phyloP scores from a whole-genome alignment of 164 flowering plant genomes.

The Aristolochia contorta region DNA sequence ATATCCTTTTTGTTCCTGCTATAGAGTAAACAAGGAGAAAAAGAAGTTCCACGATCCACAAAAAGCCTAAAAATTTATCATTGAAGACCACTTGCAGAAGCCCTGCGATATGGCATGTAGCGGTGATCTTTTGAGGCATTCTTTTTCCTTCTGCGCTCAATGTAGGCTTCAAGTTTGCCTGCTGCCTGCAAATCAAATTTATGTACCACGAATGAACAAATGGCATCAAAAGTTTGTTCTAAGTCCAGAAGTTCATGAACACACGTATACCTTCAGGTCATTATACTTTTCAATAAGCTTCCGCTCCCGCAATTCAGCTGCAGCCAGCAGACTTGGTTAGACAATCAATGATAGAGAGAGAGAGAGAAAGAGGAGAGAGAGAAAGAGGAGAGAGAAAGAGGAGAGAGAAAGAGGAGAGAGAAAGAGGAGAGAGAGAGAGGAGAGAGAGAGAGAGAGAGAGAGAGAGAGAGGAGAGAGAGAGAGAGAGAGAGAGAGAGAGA shows the following conservation, averaged over 20 bases:
- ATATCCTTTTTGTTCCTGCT: too few relatives aligned
- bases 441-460: too few relatives aligned
- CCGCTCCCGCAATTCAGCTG: conserved; percentile 73
- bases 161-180: conserved; percentile 75
- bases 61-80: neutral
- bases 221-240: neutral
- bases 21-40: too few relatives aligned
- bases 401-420: too few relatives aligned
- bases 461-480: too few relatives aligned
- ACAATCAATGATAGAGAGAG: neutral
- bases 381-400: neutral
- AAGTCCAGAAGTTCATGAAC: neutral
- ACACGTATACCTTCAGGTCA: conserved; percentile 52
- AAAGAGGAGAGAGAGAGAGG: too few relatives aligned
- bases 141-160: conserved; percentile 66
- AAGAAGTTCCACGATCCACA: neutral
- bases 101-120: conserved; percentile 70
- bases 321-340: conserved; percentile 13
- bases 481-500: too few relatives aligned
- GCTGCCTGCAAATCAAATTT: conserved; percentile 32
- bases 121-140: conserved; percentile 87
- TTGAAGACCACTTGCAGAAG: conserved; percentile 16
- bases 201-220: conserved; percentile 2
- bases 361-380: conserved; percentile 5
- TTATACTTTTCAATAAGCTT: conserved; percentile 55